Base-by-base conservation (phyloP, 768 basidiomycete genomes). In the Hortiboletus campestris region DNA sequence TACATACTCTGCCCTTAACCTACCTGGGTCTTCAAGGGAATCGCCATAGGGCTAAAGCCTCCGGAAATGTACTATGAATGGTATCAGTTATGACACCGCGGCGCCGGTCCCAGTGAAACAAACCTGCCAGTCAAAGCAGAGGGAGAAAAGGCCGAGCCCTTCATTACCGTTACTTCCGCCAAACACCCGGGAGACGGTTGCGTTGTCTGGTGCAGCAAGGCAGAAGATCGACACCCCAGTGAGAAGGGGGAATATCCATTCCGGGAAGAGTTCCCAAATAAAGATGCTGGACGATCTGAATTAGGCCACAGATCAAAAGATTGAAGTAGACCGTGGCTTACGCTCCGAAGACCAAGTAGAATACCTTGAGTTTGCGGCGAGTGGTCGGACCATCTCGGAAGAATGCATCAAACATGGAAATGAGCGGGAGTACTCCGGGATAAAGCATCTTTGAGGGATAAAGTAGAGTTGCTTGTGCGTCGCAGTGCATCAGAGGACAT, bases 211-310 rank as follows among this genome's bases (percentile, higher is more conserved):
- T 45, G 77, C 74, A 2, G 84, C 77, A 40, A 88, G 75, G 58
- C 86, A 88, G 63, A 86, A 73, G 20, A 85, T 77, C 16, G 81
- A 82, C 35, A 86, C 72, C 20, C 84, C 85, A 3, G 83, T 84
- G 32, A 86, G 61, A 22, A 87, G 73, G 0, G 86, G 86, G 59
- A 87, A 87, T 20, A 71, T 65, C 64, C 67, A 71, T 39, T 67
- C 56, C 12, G 67, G 67, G 40, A 70, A 55, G 38, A 68, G 41
- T 52, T 63, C 61, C 59, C 67, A 69, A 36, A 66, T 45, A 53
- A 72, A 68, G 40, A 74, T 81, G 1, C 71, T 74, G 35, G 10
- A 76, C 1, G 6, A 12, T 44, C 10, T 17, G 17, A 19, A 19
- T 45, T 36, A 32, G 48, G 13, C 6, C 35, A 38, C 31, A 13